Base-by-base conservation (phyloP, 345 rosid species). In the Salix purpurea region DNA sequence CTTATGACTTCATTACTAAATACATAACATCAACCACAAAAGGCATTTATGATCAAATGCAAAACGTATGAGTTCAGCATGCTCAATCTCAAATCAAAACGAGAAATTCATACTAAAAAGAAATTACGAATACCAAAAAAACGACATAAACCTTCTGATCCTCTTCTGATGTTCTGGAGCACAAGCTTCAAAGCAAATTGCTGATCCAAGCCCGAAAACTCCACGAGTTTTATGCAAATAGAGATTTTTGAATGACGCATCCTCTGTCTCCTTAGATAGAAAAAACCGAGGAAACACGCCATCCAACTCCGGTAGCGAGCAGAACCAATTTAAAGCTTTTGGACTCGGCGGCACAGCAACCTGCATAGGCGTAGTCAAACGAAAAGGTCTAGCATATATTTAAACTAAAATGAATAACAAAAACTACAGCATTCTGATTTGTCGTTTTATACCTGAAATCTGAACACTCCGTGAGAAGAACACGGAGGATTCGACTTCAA, bases 331-430 rank as follows among this genome's bases (percentile, higher is more conserved):
- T 82, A 91, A 84, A 66, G 99, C 95, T 83, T 89, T 91, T n/a
- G 97, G 91, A 82, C 90, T 82, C 15, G 97, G 97, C 16, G 97
- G 92, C 72, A 95, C 94, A 74, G 94, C 91, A 61, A 95, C 92
- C 98, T 94, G 80, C 69, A 81, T 71, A 82, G 21, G 26, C 68
- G 65, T 58, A 79, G 54, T 58, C 68, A 54, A 67, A 24, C 28
- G 34, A 67, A 28, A 52, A 42, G n/a, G 0, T 23, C 21, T 15
- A 24, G 39, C 15, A 1, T 52, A 1, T 39, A 11, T 50, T 50
- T 50, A 50, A 50, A 50, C 56, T 50, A 16, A 50, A 50, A 18
- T 52, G 2, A 52, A 52, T 18, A 7, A 18, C 6, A 52, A 52
- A 52, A 52, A 52, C 8, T 16, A 52, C 19, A 52, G 44, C 44